A percentile compares a stretch with the other conserved stretches of the same genome.
phyloP scores from a whole-genome alignment of 169 alveolate genomes.

The Babesia caballi region DNA sequence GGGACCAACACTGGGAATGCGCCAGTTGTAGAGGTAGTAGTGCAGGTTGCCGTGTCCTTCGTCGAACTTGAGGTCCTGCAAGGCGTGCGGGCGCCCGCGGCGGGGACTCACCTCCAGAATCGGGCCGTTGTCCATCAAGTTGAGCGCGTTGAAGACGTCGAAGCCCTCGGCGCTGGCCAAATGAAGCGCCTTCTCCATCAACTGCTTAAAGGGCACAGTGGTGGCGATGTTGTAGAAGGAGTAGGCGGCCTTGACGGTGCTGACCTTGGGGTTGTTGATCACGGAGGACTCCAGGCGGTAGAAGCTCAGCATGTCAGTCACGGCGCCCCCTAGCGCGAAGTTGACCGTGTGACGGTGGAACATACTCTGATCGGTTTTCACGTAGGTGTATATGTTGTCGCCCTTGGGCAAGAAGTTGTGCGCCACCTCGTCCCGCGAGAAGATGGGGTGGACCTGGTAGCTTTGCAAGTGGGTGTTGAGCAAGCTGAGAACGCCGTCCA shows the following conservation, averaged over 20 bases:
- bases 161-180: slow-evolving; percentile 88
- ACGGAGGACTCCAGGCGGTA: slow-evolving; percentile 90
- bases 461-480: slow-evolving; percentile 70
- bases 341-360: slow-evolving; percentile 10
- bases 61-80: slow-evolving; percentile 88
- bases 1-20: slow-evolving; percentile 68
- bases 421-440: slow-evolving; percentile 85
- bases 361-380: slow-evolving; percentile 75
- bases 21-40: slow-evolving; percentile 96
- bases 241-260: slow-evolving; percentile 85
- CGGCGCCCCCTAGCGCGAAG: slow-evolving; percentile 44
- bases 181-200: slow-evolving; percentile 89
- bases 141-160: slow-evolving; percentile 95
- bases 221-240: slow-evolving; percentile 87
- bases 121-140: slow-evolving; percentile 91
- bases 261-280: slow-evolving; percentile 81
- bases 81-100: neutral
- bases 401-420: slow-evolving; percentile 89
- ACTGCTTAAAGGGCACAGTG: slow-evolving; percentile 73
- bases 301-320: slow-evolving; percentile 91
- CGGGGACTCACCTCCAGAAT: slow-evolving; percentile 75
- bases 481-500: slow-evolving; percentile 77
- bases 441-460: slow-evolving; percentile 81
- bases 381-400: slow-evolving; percentile 89
- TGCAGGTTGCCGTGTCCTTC: slow-evolving; percentile 95